Percentiles rank a stretch among this genome's conserved stretches.
These are phyloP conservation scores for Rubus idaeus DNA, from an alignment of 306 rosid species.

Conservation along the genomic window DNA sequence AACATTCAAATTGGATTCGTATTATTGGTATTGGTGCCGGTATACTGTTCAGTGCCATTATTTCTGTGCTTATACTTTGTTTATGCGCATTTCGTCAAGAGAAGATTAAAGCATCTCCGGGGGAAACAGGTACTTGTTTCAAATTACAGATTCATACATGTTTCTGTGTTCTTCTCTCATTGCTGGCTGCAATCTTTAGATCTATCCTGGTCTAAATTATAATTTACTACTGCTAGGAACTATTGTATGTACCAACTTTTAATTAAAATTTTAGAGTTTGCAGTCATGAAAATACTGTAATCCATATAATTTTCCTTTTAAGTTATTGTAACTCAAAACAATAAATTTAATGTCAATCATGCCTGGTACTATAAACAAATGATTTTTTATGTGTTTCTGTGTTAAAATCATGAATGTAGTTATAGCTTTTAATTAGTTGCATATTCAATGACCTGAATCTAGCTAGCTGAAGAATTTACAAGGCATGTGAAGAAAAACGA, in stretches of 20 bases:
- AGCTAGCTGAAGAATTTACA: conserved; percentile 1
- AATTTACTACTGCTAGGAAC: conserved; percentile 3
- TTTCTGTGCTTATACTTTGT: conserved; percentile 57
- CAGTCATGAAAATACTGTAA: neutral
- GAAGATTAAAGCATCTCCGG: conserved; percentile 49
- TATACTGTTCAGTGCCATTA: conserved; percentile 61
- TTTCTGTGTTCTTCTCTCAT: conserved; percentile 6
- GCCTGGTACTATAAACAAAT: neutral
- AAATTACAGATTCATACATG: conserved; percentile 10
- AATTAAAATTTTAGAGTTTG: conserved; percentile 14
- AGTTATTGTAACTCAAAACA: neutral
- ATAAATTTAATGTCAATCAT: neutral
- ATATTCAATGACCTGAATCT: neutral
- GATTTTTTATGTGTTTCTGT: neutral
- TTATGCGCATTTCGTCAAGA: conserved; percentile 47
- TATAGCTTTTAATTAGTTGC: neutral
- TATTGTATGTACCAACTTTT: conserved; percentile 15
- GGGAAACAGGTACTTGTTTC: conserved; percentile 58
- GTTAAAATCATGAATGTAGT: neutral
- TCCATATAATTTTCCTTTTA: neutral
- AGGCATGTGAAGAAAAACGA: conserved; percentile 4
- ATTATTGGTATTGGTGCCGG: conserved; percentile 71
- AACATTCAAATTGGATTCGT: conserved; percentile 59
- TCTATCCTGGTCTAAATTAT: conserved; percentile 15
- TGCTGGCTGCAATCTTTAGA: neutral